A percentile compares a stretch with the other conserved stretches of the same genome.
phyloP scores from a whole-genome alignment of 139 green algal genomes.

The Choricystis sp. region DNA sequence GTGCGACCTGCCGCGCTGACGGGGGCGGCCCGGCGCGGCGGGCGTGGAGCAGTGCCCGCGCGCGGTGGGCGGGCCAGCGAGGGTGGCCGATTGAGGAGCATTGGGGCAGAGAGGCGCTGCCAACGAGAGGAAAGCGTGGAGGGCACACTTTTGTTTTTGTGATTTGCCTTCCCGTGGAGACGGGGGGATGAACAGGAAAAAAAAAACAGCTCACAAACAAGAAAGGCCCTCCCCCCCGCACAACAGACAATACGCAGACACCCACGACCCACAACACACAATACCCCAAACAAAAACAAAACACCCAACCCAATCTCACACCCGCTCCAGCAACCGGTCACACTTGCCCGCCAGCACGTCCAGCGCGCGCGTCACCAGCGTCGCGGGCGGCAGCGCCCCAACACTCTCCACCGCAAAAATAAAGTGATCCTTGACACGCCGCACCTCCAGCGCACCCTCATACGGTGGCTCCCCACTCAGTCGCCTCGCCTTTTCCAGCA shows the following conservation, averaged over 20 bases:
- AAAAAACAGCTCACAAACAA: background rate
- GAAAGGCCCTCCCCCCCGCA: background rate
- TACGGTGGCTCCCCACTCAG: slow-evolving; percentile 37
- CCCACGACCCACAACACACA: background rate
- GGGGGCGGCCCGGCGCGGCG: too few species aligned
- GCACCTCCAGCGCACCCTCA: slow-evolving; percentile 40
- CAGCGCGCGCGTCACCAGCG: slow-evolving; percentile 54
- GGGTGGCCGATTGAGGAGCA: too few species aligned
- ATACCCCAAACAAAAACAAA: background rate
- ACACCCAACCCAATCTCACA: slow-evolving; percentile 15
- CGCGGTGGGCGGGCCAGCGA: too few species aligned
- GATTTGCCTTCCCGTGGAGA: too few species aligned
- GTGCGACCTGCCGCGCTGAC: too few species aligned
- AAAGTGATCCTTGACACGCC: slow-evolving; percentile 87
- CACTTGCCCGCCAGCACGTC: slow-evolving; percentile 60
- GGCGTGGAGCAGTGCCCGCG: too few species aligned
- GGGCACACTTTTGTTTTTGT: too few species aligned
- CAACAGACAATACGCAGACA: background rate
- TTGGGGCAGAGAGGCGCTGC: too few species aligned
- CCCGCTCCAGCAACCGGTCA: slow-evolving; percentile 36
- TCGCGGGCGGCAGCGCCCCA: slow-evolving; percentile 49
- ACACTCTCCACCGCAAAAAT: slow-evolving; percentile 94
- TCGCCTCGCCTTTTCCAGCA: slow-evolving; percentile 41
- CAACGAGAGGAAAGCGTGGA: too few species aligned
- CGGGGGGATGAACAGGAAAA: too few species aligned